These are phyloP conservation scores for Dactylellina cionopaga DNA, from an alignment of 2,329 filamentous ascomycete species.

Conservation along the genomic window DNA sequence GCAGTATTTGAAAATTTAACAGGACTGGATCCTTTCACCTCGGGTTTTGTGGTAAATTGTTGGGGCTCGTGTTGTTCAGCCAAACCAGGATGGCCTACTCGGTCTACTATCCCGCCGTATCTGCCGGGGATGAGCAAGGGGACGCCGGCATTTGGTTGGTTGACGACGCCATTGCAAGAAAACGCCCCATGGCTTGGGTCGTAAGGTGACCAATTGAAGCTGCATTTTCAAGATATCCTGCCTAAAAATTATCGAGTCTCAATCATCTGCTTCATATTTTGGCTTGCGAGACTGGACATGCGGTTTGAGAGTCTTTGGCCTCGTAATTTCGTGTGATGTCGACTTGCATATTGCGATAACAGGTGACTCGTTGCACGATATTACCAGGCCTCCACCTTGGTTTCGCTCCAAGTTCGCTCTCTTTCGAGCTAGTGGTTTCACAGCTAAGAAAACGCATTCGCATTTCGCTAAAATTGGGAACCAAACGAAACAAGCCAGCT, in stretches of 20 bases:
- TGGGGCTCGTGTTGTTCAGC: constrained; percentile 49
- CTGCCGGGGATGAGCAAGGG: constrained; percentile 30
- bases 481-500: constrained; percentile 11
- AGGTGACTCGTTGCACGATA: not conserved
- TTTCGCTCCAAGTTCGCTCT: constrained; percentile 21
- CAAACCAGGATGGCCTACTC: constrained; percentile 26
- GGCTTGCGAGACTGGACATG: constrained; percentile 5
- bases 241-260: constrained; percentile 2
- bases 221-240: constrained; percentile 24
- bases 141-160: constrained; percentile 42
- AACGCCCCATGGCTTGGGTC: constrained; percentile 2
- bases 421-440: constrained; percentile 5
- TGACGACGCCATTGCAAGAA: constrained; percentile 15
- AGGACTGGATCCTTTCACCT: constrained; percentile 44
- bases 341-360: constrained; percentile 17
- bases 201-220: constrained; percentile 40
- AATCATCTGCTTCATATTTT: constrained; percentile 43
- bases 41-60: constrained; percentile 48
- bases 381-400: not conserved
- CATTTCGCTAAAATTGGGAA: constrained; percentile 12
- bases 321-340: constrained; percentile 32
- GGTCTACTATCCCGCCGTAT: constrained; percentile 29
- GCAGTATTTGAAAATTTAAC: constrained; percentile 38
- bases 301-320: not conserved
- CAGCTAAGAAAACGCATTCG: constrained; percentile 10